These are phyloP conservation scores for Russula lepida DNA, from an alignment of 768 basidiomycete species.

Conservation along the genomic window DNA sequence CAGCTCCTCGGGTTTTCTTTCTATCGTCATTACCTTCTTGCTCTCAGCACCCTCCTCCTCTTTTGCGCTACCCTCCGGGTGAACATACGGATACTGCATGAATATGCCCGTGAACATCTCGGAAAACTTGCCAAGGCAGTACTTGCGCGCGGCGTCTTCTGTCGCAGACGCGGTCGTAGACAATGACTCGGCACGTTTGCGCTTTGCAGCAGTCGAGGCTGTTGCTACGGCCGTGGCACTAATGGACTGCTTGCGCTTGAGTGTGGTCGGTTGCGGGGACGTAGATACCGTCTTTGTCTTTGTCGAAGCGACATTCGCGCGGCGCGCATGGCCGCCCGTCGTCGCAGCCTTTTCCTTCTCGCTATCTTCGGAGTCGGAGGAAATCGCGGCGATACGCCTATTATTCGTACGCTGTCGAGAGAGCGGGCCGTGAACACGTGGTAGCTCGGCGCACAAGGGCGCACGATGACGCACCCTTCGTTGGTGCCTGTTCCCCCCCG, in stretches of 20 bases:
- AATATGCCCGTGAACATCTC: slow-evolving; percentile 67
- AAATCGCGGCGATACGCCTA: slow-evolving; percentile 1
- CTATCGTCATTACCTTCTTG: not conserved
- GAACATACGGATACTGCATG: slow-evolving; percentile 55
- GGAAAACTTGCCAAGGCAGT: slow-evolving; percentile 69
- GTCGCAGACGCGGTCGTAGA: slow-evolving; percentile 23
- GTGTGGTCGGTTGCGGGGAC: not conserved
- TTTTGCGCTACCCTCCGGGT: slow-evolving; percentile 20
- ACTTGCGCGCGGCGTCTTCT: slow-evolving; percentile 75
- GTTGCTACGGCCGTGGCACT: slow-evolving; percentile 25
- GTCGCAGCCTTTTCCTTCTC: not conserved
- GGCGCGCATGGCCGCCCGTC: slow-evolving; percentile 12
- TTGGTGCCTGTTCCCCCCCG: slow-evolving; percentile 27
- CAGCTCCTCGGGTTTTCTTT: slow-evolving; percentile 30
- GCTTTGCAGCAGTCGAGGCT: slow-evolving; percentile 37
- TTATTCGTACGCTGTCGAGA: not conserved
- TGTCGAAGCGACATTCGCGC: slow-evolving; percentile 13
- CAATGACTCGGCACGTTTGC: slow-evolving; percentile 34
- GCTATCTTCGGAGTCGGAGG: slow-evolving; percentile 5
- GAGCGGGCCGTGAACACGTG: not conserved
- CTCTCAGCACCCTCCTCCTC: not conserved
- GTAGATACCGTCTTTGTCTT: slow-evolving; percentile 1
- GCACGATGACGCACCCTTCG: slow-evolving; percentile 37
- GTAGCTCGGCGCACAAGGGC: too few relatives aligned
- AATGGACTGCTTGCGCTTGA: slow-evolving; percentile 46